Conservation (phyloP, 2,329 filamentous ascomycete genomes). For the Xylariaceae sp. region DNA sequence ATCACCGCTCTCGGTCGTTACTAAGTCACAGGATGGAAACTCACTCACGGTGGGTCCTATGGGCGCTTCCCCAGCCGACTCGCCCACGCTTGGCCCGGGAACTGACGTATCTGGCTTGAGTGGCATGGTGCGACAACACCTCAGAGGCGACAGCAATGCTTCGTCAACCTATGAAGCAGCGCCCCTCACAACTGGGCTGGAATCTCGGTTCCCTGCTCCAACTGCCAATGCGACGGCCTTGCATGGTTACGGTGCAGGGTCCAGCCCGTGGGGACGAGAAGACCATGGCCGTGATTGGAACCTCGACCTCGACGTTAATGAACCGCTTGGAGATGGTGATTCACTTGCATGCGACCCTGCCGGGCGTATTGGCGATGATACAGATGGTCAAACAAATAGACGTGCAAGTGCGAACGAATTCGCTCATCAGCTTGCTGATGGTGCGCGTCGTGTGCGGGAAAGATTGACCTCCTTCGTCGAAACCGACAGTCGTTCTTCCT, state of each 20-base stretch:
- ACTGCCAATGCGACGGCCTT: constrained; percentile 26
- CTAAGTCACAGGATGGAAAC: constrained; percentile 28
- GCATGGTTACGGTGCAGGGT: constrained; percentile 30
- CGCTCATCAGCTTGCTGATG: constrained; percentile 64
- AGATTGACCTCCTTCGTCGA: constrained; percentile 65
- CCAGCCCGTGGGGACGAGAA: constrained; percentile 42
- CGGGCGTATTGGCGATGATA: neutral
- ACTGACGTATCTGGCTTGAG: constrained; percentile 56
- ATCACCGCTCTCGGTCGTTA: constrained; percentile 36
- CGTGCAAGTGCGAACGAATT: constrained; percentile 55
- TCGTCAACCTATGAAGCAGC: constrained; percentile 69
- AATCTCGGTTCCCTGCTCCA: constrained; percentile 35
- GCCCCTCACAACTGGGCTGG: constrained; percentile 33
- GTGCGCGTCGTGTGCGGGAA: constrained; percentile 66
- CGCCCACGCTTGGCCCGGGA: constrained; percentile 68
- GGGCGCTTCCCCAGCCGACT: constrained; percentile 48
- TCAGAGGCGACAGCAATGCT: constrained; percentile 72
- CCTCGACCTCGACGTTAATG: constrained; percentile 27
- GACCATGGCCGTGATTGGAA: constrained; percentile 27
- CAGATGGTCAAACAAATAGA: neutral
- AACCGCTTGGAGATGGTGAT: constrained; percentile 22
- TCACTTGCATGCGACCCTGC: constrained; percentile 10
- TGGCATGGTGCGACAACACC: constrained; percentile 76
- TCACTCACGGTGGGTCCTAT: constrained; percentile 24
- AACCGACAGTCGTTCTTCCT: constrained; percentile 48